phyloP scores from a whole-genome alignment of 257 asterid genomes.

The Buddleja alternifolia region DNA sequence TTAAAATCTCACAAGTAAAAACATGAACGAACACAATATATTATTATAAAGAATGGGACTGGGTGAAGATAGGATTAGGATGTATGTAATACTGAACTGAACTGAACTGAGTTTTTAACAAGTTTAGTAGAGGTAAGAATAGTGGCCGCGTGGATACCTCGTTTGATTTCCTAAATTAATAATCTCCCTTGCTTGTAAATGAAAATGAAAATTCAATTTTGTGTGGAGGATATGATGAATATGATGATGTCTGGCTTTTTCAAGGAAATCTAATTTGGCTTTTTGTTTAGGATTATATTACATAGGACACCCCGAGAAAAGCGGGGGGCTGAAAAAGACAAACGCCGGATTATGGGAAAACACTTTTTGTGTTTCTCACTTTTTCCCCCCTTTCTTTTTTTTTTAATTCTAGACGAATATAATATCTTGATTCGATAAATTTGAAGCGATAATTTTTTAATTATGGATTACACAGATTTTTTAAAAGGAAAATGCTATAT shows the following conservation, averaged over 20 bases:
- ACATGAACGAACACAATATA: neutral
- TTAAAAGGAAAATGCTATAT: too few relatives aligned
- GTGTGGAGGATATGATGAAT: constrained; percentile 9
- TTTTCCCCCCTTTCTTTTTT: neutral
- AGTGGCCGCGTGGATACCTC: constrained; percentile 42
- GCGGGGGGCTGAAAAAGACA: constrained; percentile 30
- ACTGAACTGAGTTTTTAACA: too few relatives aligned
- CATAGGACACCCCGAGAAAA: too few relatives aligned
- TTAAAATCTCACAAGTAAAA: constrained; percentile 23
- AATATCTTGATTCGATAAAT: too few relatives aligned
- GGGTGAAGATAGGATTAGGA: too few relatives aligned
- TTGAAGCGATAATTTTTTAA: too few relatives aligned
- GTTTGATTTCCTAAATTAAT: constrained; percentile 28
- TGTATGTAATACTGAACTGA: too few relatives aligned
- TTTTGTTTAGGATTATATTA: neutral
- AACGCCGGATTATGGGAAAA: constrained; percentile 35
- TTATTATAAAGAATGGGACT: too few relatives aligned
- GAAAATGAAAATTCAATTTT: constrained; percentile 22
- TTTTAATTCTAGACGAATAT: too few relatives aligned
- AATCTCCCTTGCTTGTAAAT: neutral
- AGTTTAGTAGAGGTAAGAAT: constrained; percentile 31
- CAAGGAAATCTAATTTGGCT: neutral
- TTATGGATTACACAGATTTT: too few relatives aligned
- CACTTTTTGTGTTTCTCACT: constrained; percentile 36
- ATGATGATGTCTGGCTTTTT: too few relatives aligned